Conservation (phyloP, 2,329 filamentous ascomycete genomes). For the Ascochyta viciae-villosae region DNA sequence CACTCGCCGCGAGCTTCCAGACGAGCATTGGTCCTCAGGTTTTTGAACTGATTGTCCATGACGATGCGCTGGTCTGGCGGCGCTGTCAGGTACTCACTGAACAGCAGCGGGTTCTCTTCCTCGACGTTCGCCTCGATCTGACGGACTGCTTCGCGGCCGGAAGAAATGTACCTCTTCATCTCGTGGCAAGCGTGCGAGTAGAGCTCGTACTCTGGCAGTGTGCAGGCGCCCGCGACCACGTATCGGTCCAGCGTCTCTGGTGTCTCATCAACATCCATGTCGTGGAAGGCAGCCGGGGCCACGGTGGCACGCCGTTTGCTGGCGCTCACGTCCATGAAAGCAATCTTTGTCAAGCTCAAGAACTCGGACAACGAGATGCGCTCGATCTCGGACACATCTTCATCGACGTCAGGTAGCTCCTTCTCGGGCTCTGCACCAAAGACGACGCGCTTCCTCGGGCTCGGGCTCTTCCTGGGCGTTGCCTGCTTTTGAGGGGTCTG, state of each 20-base stretch:
- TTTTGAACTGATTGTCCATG: constrained; percentile 98
- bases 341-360: constrained; percentile 91
- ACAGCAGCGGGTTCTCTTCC: constrained; percentile 88
- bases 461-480: constrained; percentile 48
- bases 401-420: constrained; percentile 20
- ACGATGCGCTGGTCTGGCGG: constrained; percentile 80
- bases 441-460: constrained; percentile 43
- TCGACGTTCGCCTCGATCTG: constrained; percentile 90
- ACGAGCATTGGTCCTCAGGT: constrained; percentile 91
- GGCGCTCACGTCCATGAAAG: constrained; percentile 98
- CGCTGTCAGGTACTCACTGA: constrained; percentile 89
- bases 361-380: constrained; percentile 89
- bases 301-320: constrained; percentile 90
- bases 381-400: constrained; percentile 54
- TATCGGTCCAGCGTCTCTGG: constrained; percentile 73
- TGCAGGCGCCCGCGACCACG: constrained; percentile 88
- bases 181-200: constrained; percentile 97
- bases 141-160: constrained; percentile 86
- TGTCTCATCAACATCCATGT: constrained; percentile 49
- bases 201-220: constrained; percentile 88
- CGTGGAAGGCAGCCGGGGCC: constrained; percentile 45
- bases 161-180: constrained; percentile 94
- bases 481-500: constrained; percentile 48
- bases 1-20: constrained; percentile 93
- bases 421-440: constrained; percentile 39